Evolutionary conservation across 768 basidiomycete species (phyloP), one percentile per base, ranked within the genome.

Genomic region (Agrocybe praecox): DNA sequence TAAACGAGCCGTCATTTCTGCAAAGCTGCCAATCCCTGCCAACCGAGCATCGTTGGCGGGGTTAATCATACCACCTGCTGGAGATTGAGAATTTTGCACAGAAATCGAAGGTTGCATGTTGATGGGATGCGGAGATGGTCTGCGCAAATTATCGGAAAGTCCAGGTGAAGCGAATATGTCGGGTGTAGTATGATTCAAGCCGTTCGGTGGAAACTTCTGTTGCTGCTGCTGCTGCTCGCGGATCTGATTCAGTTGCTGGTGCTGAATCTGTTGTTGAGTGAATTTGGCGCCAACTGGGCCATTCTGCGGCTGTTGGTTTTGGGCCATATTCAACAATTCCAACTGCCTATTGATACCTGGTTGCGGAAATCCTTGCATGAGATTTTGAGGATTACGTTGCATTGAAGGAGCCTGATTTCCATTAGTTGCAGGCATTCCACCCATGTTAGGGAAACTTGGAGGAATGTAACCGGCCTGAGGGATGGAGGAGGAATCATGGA

Each of bases 161-260:
- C 72, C 73, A n/a, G 80, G 71, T 8, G 81, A 69, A 19, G 77
- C 63, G 65, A 85, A 84, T 62, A 82, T 76, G 53, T 84, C 84
- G 9, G 74, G 62, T 19, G 74, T 60, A 0, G 70, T 50, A 57
- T 77, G 81, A 55, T 72, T 77, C 58, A 77, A 68, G 32, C 69
- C 66, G 33, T 70, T 67, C 34, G 77, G 49, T 42, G 62, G 45
- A 19, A 64, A 63, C 26, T 64, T 66, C 45, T 67, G 64, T 56
- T 57, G 64, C 6, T 69, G 76, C 68, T 69, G 75, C 14, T 74
- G 51, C 34, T 53, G 67, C 56, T 68, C 67, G 22, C 64, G 69
- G 44, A 70, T 62, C 58, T 67, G 69, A 26, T 67, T 66, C 5
- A 70, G 65, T 49, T 72, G 63, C 7, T 60, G 61, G 46, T 67